Evolutionary conservation across 2,329 filamentous ascomycete genomes (phyloP).

Genomic region (Aureobasidium sp.): DNA sequence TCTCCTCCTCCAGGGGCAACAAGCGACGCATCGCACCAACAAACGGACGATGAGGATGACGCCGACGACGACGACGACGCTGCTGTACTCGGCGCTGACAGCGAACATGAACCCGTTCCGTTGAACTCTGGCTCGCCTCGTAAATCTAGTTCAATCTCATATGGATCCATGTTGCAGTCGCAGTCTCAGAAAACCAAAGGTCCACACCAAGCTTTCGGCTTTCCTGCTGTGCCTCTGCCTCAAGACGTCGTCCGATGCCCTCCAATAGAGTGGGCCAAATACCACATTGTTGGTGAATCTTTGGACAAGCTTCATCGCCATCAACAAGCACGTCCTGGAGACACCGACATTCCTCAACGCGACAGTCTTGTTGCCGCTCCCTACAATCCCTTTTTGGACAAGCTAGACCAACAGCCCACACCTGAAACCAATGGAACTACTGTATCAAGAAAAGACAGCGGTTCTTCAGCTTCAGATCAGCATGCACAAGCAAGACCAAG

Average conservation of each 20-base stretch:
- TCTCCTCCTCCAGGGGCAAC: conserved; percentile 25
- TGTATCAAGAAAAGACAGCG: conserved; percentile 18
- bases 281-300: conserved; percentile 78
- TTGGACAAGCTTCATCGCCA: conserved; percentile 80
- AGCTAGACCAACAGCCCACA: conserved; percentile 31
- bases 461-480: conserved; percentile 14
- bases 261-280: conserved; percentile 90
- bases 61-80: conserved; percentile 31
- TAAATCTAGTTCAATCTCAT: background rate
- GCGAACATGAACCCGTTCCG: background rate
- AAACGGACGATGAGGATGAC: conserved; percentile 22
- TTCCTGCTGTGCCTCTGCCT: conserved; percentile 63
- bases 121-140: background rate
- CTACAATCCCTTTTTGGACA: conserved; percentile 54
- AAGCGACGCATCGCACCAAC: conserved; percentile 23
- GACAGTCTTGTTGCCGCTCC: conserved; percentile 51
- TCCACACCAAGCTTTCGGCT: conserved; percentile 30
- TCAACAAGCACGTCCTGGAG: conserved; percentile 58
- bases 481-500: background rate
- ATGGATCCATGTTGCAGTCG: background rate
- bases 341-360: conserved; percentile 25
- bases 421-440: conserved; percentile 4
- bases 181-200: conserved; percentile 17
- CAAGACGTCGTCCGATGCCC: conserved; percentile 82
- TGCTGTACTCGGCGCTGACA: conserved; percentile 22